These are phyloP conservation scores for Trichosporon inkin DNA, from an alignment of 1,284 basidiomycete species.

Conservation along the genomic window DNA sequence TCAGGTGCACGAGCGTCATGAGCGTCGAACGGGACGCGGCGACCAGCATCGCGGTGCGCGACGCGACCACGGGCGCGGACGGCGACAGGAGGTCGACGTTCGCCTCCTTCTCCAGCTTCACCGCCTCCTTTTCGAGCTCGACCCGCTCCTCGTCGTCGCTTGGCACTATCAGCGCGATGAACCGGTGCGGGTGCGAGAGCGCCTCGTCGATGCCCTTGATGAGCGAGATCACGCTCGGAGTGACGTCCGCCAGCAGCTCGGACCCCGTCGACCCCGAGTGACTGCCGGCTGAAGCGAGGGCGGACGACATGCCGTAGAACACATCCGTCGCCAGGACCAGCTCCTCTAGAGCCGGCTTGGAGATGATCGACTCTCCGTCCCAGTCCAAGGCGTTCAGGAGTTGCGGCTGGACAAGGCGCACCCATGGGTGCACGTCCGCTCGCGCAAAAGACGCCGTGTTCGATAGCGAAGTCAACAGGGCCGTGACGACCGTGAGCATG, in stretches of 20 bases:
- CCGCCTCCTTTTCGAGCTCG: conserved; percentile 63
- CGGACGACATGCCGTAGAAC: conserved; percentile 62
- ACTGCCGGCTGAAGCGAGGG: conserved; percentile 53
- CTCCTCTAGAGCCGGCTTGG: conserved; percentile 69
- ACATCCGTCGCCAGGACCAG: conserved; percentile 71
- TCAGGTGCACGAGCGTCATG: conserved; percentile 65
- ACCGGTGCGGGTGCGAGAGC: conserved; percentile 81
- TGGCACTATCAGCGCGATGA: conserved; percentile 73
- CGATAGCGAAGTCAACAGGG: conserved; percentile 57
- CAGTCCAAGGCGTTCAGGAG: conserved; percentile 70
- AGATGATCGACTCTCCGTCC: conserved; percentile 70
- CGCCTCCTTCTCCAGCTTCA: conserved; percentile 55
- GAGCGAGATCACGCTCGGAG: conserved; percentile 63
- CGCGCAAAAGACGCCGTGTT: conserved; percentile 70
- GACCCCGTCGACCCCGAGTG: conserved; percentile 39
- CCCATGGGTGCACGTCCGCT: conserved; percentile 75
- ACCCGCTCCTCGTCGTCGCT: conserved; percentile 58
- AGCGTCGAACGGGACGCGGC: conserved; percentile 65
- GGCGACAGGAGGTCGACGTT: conserved; percentile 53
- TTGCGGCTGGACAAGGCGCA: conserved; percentile 78
- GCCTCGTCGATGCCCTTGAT: conserved; percentile 85
- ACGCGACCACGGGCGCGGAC: conserved; percentile 65
- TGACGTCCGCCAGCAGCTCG: conserved; percentile 61
- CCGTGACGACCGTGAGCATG: conserved; percentile 75
- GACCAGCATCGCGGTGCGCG: conserved; percentile 65